A percentile compares a stretch with the other conserved stretches of the same genome.
phyloP scores from a whole-genome alignment of 2,329 filamentous ascomycete species.

The Aspergillus brunneoviolaceus region DNA sequence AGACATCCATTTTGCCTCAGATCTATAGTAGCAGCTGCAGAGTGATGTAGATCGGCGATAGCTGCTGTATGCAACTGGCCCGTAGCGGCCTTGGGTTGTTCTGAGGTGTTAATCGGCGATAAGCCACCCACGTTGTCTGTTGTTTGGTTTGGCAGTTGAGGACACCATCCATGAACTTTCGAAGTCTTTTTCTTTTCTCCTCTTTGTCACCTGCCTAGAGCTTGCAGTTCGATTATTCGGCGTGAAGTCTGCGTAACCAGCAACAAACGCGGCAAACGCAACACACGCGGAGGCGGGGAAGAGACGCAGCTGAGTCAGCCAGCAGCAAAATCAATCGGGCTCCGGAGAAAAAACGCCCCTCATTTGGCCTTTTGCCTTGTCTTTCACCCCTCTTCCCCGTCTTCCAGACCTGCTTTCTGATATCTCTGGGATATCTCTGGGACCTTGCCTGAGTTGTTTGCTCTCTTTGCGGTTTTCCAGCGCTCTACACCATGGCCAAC shows the following conservation, averaged over 20 bases:
- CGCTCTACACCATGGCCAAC: conserved; percentile 68
- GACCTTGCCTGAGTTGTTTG: conserved; percentile 22
- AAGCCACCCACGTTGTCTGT: conserved; percentile 18
- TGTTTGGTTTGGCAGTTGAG: background rate
- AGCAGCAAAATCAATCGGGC: conserved; percentile 28
- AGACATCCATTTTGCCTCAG: conserved; percentile 65
- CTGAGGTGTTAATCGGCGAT: conserved; percentile 25
- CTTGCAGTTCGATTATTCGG: background rate
- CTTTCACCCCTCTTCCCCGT: conserved; percentile 12
- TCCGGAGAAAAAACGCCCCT: conserved; percentile 25
- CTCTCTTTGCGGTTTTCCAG: conserved; percentile 23
- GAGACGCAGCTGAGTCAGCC: conserved; percentile 28
- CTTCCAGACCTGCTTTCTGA: conserved; percentile 14
- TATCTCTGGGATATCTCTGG: conserved; percentile 14
- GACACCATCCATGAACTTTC: background rate
- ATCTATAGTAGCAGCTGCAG: background rate
- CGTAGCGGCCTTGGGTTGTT: conserved; percentile 14
- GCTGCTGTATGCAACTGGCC: conserved; percentile 7
- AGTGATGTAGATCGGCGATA: background rate
- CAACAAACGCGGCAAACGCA: conserved; percentile 18
- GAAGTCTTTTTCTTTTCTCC: background rate
- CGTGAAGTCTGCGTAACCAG: background rate
- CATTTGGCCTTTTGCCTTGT: conserved; percentile 16
- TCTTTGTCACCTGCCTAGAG: background rate
- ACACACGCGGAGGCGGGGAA: conserved; percentile 16